These are phyloP conservation scores for Neonectria neomacrospora DNA, from an alignment of 2,329 filamentous ascomycete species.

Conservation along the genomic window DNA sequence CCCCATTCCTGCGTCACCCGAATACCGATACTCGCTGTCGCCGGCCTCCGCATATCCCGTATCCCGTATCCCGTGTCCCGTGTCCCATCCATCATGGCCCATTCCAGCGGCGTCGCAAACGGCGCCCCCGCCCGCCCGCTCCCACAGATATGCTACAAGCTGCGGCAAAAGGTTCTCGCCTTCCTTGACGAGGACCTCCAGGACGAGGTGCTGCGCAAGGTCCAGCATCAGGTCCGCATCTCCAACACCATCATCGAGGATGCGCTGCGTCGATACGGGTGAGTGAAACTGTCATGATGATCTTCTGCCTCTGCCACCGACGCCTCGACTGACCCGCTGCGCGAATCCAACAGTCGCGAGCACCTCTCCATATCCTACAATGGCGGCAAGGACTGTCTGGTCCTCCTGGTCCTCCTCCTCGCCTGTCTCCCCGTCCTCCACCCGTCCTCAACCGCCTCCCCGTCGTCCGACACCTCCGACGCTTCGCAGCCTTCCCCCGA, in stretches of 20 bases:
- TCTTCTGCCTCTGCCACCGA: background rate
- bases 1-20: background rate
- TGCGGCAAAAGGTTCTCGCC: constrained; percentile 69
- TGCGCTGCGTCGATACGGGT: constrained; percentile 81
- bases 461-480: constrained; percentile 33
- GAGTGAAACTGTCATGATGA: constrained; percentile 31
- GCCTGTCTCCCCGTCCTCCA: constrained; percentile 63
- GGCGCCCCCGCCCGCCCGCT: constrained; percentile 39
- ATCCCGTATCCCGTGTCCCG: constrained; percentile 3
- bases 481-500: constrained; percentile 37
- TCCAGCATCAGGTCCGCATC: constrained; percentile 79
- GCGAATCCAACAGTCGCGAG: constrained; percentile 64
- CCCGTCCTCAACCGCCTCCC: constrained; percentile 41
- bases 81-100: constrained; percentile 12
- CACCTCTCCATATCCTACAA: constrained; percentile 95
- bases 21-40: too few species aligned
- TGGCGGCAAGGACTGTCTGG: constrained; percentile 96
- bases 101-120: constrained; percentile 30
- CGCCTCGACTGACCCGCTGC: background rate
- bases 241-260: constrained; percentile 80
- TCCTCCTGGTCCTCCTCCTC: constrained; percentile 88
- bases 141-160: constrained; percentile 59
- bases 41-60: background rate
- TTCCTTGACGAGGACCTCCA: constrained; percentile 72
- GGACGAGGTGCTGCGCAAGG: constrained; percentile 66